Evolutionary conservation across 805 yeast species (phyloP).

Genomic region (Metschnikowia noctiluminum): DNA sequence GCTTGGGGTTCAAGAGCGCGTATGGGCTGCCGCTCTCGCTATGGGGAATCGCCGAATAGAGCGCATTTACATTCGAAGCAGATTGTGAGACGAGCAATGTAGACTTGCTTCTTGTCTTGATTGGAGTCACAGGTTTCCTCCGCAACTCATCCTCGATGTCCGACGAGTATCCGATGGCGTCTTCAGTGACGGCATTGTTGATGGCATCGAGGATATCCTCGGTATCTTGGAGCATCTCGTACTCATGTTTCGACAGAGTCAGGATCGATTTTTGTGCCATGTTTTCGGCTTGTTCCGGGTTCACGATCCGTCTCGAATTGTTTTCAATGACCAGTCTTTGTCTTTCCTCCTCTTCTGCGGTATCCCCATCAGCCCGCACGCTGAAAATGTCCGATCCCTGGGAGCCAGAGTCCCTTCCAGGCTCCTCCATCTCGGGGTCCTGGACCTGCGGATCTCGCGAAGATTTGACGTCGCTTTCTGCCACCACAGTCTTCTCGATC

Average conservation of each 20-base stretch:
- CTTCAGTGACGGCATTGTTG: slow-evolving; percentile 39
- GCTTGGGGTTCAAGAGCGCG: slow-evolving; percentile 23
- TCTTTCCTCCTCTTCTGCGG: no score
- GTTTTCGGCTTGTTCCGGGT: no score
- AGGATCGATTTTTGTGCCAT: no score
- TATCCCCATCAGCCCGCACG: no score
- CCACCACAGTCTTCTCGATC: not conserved
- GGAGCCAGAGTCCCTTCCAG: no score
- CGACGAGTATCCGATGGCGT: slow-evolving; percentile 26
- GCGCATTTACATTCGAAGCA: slow-evolving; percentile 14
- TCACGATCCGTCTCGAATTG: no score
- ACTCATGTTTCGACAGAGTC: not conserved
- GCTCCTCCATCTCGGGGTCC: not conserved
- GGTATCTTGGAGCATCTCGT: slow-evolving; percentile 19
- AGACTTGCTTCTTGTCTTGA: slow-evolving; percentile 13
- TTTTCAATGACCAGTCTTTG: no score
- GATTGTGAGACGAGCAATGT: slow-evolving; percentile 10
- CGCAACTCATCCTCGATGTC: slow-evolving; percentile 18
- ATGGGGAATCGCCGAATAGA: slow-evolving; percentile 7
- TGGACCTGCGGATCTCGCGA: not conserved
- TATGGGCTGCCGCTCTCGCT: slow-evolving; percentile 13
- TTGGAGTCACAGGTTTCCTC: slow-evolving; percentile 34
- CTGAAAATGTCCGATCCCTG: no score
- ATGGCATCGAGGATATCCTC: slow-evolving; percentile 38
- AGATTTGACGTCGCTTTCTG: not conserved